Conservation (phyloP, 495 filamentous ascomycete genomes). For the Aspergillus indologenus region DNA sequence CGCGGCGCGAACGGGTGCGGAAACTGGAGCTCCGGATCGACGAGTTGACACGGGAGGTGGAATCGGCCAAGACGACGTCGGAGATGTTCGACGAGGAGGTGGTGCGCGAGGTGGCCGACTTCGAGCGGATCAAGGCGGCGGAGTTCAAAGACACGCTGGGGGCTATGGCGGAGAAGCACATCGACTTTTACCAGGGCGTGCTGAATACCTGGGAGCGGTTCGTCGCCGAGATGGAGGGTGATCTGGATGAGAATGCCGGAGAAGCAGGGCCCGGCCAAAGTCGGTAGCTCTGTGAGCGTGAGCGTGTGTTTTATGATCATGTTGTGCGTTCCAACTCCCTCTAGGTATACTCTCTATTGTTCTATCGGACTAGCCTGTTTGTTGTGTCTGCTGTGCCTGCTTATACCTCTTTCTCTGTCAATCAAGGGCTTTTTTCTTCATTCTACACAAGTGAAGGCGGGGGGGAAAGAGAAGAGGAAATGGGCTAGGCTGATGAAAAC, state of each 20-base stretch:
- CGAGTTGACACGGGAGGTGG: conserved; percentile 82
- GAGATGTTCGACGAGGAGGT: conserved; percentile 95
- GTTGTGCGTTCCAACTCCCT: background rate
- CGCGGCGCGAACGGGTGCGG: conserved; percentile 76
- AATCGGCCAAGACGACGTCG: conserved; percentile 73
- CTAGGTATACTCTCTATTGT: conserved; percentile 1
- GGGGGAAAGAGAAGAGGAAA: no score
- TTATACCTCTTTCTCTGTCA: background rate
- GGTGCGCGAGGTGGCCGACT: conserved; percentile 84
- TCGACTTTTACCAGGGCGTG: conserved; percentile 77
- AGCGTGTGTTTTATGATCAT: background rate
- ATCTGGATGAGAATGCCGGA: conserved; percentile 31
- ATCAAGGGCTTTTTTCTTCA: background rate
- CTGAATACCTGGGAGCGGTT: conserved; percentile 88
- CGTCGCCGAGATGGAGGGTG: conserved; percentile 79
- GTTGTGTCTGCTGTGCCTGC: background rate
- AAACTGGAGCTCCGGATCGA: conserved; percentile 91
- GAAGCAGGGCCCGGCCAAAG: conserved; percentile 20
- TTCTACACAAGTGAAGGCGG: background rate
- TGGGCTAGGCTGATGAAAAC: no score
- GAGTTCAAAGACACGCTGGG: conserved; percentile 89
- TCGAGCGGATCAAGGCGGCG: conserved; percentile 90
- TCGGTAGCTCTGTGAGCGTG: conserved; percentile 3
- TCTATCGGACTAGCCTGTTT: conserved; percentile 6
- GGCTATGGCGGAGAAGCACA: conserved; percentile 76